Base-by-base conservation (phyloP, 345 rosid genomes). In the Trapa incisa region DNA sequence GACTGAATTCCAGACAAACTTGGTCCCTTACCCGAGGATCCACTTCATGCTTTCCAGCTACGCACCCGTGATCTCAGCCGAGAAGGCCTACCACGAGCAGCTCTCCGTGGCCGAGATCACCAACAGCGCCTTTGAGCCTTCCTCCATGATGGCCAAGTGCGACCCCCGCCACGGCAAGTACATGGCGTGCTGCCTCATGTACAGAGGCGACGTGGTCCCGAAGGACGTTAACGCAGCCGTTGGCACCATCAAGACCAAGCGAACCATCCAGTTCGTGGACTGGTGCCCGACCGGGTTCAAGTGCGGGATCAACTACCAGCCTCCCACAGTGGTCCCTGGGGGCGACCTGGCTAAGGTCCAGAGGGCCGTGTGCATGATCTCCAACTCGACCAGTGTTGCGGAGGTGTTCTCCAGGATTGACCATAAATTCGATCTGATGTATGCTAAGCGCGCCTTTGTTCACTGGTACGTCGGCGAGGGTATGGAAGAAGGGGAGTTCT, bases 1-100 rank as follows among this genome's bases (percentile, higher is more conserved):
- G 33, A 73, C 72, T n/a, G 76, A 73, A n/a, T 73, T 73, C 72
- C 76, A 73, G 76, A 73, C 76, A 64, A 73, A 73, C 72, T 54
- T 73, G 76, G 76, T 73, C 47, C 76, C 76, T 13, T 73, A 73
- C 64, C 76, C 76, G n/a, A 68, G 76, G 68, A 73, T 73, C 58
- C 76, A 73, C 65, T 73, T 73, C 52, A 73, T 73, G 76, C 76
- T 73, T 73, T 73, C 76, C 62, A 68, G 72, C 16, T 73, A 73
- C 56, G 76, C 76, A n/a, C 76, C 76, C 1, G 76, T 73, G 22
- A 73, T 73, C 54, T 73, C 76, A 37, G 73, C 73, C 16, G 73
- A 71, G 68, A 71, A 71, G 68, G 73, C 73, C 10, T 65, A 63
- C 68, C 76, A 68, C 0, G 76, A 73, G 76, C 76, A 73, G 60